These are phyloP conservation scores for Schizothecium vesticola DNA, from an alignment of 495 filamentous ascomycete genomes.

Conservation along the genomic window DNA sequence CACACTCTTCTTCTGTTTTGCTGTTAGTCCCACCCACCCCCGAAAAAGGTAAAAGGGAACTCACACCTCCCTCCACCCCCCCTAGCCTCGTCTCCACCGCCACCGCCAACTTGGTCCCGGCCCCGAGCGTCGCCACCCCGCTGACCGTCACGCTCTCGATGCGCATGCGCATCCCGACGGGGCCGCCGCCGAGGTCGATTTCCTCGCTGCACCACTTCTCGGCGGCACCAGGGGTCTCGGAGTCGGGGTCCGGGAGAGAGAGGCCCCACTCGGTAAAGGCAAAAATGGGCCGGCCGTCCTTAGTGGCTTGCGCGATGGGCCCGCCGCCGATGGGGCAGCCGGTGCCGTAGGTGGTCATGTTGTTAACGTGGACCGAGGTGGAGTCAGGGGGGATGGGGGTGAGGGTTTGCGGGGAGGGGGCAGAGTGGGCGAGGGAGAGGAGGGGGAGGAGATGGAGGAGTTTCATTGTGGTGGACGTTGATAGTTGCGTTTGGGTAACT, in stretches of 20 bases:
- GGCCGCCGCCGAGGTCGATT: constrained; percentile 19
- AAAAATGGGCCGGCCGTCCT: constrained; percentile 18
- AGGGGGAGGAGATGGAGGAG: background rate
- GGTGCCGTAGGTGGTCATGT: constrained; percentile 21
- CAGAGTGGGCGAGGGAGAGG: background rate
- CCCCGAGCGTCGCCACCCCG: constrained; percentile 18
- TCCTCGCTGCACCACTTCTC: constrained; percentile 23
- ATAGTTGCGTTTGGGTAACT: background rate
- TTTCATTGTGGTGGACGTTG: background rate
- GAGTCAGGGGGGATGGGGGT: background rate
- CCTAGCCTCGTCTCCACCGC: constrained; percentile 16
- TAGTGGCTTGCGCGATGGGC: constrained; percentile 11
- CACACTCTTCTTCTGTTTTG: constrained; percentile 3
- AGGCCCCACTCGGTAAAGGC: constrained; percentile 21
- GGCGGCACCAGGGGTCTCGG: background rate
- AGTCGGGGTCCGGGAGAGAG: constrained; percentile 6
- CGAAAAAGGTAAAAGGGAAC: background rate
- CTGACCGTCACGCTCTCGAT: constrained; percentile 14
- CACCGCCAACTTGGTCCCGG: constrained; percentile 14
- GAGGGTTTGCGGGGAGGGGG: background rate
- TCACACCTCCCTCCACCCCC: constrained; percentile 14
- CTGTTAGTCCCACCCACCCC: background rate
- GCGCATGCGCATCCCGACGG: constrained; percentile 19
- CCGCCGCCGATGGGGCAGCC: constrained; percentile 23
- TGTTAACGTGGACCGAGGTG: constrained; percentile 8